Base-by-base conservation (phyloP, 2,329 filamentous ascomycete species). In the Cyphellophora attinorum region DNA sequence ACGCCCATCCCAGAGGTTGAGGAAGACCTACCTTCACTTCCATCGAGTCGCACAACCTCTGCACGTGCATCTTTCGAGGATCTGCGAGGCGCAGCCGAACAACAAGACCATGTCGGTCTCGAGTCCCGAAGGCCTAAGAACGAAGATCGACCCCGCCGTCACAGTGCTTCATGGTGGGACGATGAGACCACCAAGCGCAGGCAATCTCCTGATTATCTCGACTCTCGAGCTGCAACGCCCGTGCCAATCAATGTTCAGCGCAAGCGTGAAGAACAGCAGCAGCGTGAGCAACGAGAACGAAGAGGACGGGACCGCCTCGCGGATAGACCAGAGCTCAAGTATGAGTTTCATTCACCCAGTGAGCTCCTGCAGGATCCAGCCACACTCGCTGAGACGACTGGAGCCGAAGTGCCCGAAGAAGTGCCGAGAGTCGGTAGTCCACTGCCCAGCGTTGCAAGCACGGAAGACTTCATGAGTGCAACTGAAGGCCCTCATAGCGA, bases 181-280 rank as follows among this genome's bases (percentile, higher is more conserved):
- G 35, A 39, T 16, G 32, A 14, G 10, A 34, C 29, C 14, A 8
- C 39, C 11, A 28, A 34, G 13, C 31, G 40, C n/a, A 35, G 37
- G 18, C 30, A 36, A 32, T 45, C 45, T 1, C 50, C 60, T 6
- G 71, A 77, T 32, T 51, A 70, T 17, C 59, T 76, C 6, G 78
- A 67, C 29, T 83, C 79, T 5, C 64, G 76, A 44, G 74, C 84
- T 50, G 69, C 71, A 1, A 86, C 81, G 1, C 81, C 82, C 1
- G 82, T 75, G 41, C 78, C 78, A 4, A 67, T 65, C 12, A 56
- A 62, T 6, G 70, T 69, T 33, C 53, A 59, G 11, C 37, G 57
- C 29, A 49, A 48, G 2, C 18, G 39, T 34, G 41, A 50, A 31
- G 40, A n/a, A n/a, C 21, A 8, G 21, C 21, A n/a, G 8, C 21